Conservation (phyloP, 306 rosid genomes). For the Gillenia trifoliata region DNA sequence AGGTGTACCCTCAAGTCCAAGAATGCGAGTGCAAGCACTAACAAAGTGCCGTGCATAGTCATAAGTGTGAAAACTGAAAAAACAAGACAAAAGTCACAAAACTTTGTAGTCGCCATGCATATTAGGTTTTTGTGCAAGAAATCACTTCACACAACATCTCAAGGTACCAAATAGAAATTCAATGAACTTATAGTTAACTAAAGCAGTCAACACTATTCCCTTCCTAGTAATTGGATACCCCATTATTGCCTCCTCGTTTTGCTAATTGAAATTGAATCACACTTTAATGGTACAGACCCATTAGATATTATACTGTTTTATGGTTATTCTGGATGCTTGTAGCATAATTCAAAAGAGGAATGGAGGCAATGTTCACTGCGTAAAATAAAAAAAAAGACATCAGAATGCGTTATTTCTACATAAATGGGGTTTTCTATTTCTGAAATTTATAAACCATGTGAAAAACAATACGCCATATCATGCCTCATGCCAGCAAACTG, state of each 20-base stretch:
- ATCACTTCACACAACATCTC: not conserved
- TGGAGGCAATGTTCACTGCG: not conserved
- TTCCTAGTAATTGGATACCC: not conserved
- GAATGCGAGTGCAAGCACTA: constrained; percentile 86
- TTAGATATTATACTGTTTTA: not conserved
- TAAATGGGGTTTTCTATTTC: not conserved
- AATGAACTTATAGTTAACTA: not conserved
- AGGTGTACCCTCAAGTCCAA: constrained; percentile 86
- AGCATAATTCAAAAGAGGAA: not conserved
- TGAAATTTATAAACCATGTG: not conserved
- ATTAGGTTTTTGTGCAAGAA: not conserved
- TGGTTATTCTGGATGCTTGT: not conserved
- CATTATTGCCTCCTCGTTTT: not conserved
- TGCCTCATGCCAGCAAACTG: not conserved
- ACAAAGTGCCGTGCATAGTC: constrained; percentile 91
- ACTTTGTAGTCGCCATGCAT: not conserved
- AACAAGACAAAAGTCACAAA: constrained; percentile 18
- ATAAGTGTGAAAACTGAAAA: constrained; percentile 78
- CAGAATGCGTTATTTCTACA: not conserved
- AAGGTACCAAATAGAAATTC: not conserved
- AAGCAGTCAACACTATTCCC: not conserved
- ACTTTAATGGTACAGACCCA: not conserved
- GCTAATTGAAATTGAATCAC: not conserved
- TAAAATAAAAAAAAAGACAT: not conserved
- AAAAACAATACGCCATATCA: not conserved